Conservation (phyloP, 352 stramenopile species). For the Ophiocytium majus region DNA sequence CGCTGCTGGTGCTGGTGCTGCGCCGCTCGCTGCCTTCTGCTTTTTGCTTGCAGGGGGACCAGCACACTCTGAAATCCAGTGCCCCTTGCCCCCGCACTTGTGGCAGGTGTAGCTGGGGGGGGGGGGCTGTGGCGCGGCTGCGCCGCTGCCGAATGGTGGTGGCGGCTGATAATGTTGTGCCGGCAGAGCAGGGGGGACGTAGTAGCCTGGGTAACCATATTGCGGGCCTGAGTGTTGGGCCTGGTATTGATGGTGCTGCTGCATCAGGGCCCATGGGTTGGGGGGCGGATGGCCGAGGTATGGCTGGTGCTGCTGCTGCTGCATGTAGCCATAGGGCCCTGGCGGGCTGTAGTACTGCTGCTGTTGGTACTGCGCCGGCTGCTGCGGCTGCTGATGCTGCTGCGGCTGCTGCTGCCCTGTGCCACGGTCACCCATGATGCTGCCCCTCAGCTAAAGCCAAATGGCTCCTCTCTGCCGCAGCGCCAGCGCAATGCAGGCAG, state of each 20-base stretch:
- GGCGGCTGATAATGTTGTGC: neutral
- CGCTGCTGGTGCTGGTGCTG: no score
- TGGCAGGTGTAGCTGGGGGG: slow-evolving; percentile 8
- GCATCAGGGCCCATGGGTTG: neutral
- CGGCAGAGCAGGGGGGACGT: neutral
- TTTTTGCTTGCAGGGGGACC: no score
- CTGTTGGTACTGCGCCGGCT: slow-evolving; percentile 24
- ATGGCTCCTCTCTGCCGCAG: no score
- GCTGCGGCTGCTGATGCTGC: slow-evolving; percentile 19
- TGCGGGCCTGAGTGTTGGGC: no score
- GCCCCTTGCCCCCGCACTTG: slow-evolving; percentile 17
- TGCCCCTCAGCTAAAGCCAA: no score
- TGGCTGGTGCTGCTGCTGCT: slow-evolving; percentile 7
- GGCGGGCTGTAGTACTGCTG: neutral
- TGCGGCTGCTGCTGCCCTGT: no score
- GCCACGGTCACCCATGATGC: no score
- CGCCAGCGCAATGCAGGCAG: no score
- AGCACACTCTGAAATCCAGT: neutral
- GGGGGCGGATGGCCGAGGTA: neutral
- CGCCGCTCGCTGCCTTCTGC: no score
- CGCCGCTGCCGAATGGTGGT: neutral
- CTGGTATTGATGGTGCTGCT: neutral
- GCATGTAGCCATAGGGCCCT: neutral
- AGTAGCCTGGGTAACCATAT: neutral
- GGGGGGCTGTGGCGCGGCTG: neutral